A percentile compares a stretch with the other conserved stretches of the same genome.
Evolutionary conservation across 495 filamentous ascomycete species (phyloP).

Genomic region (Penicillium argentinense): DNA sequence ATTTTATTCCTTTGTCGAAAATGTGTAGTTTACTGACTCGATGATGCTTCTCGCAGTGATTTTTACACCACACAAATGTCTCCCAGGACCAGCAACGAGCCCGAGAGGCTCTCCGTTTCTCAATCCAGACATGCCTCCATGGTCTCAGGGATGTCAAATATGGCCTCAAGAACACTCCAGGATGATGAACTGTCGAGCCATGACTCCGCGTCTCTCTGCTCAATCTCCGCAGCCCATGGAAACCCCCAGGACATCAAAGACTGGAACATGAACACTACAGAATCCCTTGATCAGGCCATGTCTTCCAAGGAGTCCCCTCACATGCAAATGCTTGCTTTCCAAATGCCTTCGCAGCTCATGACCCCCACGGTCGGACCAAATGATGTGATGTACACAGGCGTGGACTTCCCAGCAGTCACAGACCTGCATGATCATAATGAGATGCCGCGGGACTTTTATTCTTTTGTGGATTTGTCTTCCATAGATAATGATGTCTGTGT

Average conservation of each 20-base stretch:
- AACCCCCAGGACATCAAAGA: conserved; percentile 39
- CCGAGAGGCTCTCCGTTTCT: conserved; percentile 37
- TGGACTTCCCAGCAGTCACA: conserved; percentile 43
- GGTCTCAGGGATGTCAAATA: conserved; percentile 40
- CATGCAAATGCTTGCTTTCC: conserved; percentile 50
- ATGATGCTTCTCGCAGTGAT: conserved; percentile 28
- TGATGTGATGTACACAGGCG: conserved; percentile 47
- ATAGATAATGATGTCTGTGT: conserved; percentile 46
- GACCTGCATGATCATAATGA: conserved; percentile 44
- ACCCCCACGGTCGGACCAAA: conserved; percentile 42
- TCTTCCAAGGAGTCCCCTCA: conserved; percentile 43
- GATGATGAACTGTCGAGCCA: conserved; percentile 51
- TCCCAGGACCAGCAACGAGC: conserved; percentile 37
- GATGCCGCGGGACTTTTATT: conserved; percentile 40
- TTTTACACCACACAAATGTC: conserved; percentile 33
- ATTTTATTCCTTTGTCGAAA: conserved; percentile 7
- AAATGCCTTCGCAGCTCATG: conserved; percentile 45
- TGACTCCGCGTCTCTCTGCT: conserved; percentile 46
- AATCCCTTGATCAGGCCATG: conserved; percentile 40
- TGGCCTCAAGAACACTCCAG: conserved; percentile 44
- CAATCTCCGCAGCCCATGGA: conserved; percentile 39
- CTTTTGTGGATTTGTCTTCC: conserved; percentile 44
- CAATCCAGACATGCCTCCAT: conserved; percentile 40
- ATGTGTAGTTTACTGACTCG: conserved; percentile 38
- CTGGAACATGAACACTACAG: conserved; percentile 43